A percentile compares a stretch with the other conserved stretches of the same genome.
Evolutionary conservation across 148 eudicot species (phyloP).

Genomic region (Amaranthus hypochondriacus): DNA sequence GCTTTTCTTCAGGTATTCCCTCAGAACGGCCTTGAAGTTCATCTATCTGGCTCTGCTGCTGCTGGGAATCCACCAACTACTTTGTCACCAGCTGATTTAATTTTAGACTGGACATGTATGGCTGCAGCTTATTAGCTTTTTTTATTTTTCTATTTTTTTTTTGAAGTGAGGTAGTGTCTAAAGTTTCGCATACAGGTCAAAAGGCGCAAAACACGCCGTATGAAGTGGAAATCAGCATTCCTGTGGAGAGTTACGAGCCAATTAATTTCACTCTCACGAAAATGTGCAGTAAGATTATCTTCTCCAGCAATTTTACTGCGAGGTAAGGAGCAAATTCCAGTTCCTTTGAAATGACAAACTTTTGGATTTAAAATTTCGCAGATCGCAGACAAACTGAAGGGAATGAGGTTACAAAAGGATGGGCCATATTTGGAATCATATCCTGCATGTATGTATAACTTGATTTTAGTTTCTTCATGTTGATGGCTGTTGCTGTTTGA

Average conservation of each 20-base stretch:
- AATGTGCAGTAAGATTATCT: slow-evolving; percentile 60
- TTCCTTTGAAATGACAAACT: neutral
- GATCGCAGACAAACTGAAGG: slow-evolving; percentile 50
- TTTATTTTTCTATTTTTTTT: neutral
- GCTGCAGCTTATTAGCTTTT: neutral
- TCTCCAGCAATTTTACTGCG: neutral
- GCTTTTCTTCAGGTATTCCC: slow-evolving; percentile 52
- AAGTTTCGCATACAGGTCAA: slow-evolving; percentile 43
- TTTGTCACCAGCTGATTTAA: slow-evolving; percentile 66
- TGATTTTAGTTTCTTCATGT: neutral
- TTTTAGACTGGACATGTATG: slow-evolving; percentile 87
- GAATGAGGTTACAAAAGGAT: slow-evolving; percentile 57
- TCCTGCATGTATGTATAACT: slow-evolving; percentile 57
- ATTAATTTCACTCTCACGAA: slow-evolving; percentile 74
- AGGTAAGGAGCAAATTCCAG: neutral
- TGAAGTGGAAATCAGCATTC: slow-evolving; percentile 75
- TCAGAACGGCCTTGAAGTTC: slow-evolving; percentile 68
- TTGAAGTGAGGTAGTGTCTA: slow-evolving; percentile 4
- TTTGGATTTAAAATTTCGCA: slow-evolving; percentile 26
- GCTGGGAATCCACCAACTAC: slow-evolving; percentile 78
- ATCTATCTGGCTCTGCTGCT: slow-evolving; percentile 77
- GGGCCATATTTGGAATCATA: slow-evolving; percentile 80
- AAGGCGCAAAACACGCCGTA: slow-evolving; percentile 52
- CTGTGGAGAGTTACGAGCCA: slow-evolving; percentile 65
- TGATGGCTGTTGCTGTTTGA: slow-evolving; percentile 2